Evolutionary conservation across 768 basidiomycete genomes (phyloP), one percentile per base, ranked within the genome.

Genomic region (Amanita phalloides): DNA sequence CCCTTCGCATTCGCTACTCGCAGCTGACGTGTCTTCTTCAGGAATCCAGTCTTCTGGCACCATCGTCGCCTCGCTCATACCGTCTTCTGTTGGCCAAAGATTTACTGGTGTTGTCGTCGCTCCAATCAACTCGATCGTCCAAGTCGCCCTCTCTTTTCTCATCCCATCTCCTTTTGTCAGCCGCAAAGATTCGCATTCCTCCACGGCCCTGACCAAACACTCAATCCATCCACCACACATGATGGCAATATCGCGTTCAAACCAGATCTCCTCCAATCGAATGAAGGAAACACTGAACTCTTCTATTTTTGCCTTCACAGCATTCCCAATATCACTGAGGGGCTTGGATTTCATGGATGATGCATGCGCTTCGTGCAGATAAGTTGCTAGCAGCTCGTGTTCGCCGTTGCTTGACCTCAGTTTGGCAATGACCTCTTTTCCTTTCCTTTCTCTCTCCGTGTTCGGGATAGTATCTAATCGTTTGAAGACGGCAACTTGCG

Each of bases 201-300:
- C 74, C 3, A 79, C 65, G 0, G 77, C 76, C 33, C 69, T 65
- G 0, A 78, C 60, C 23, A 83, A 61, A 13, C 75, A 54, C 55
- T 81, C 80, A n/a, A 82, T 68, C 74, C 76, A 79, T 0, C 82
- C 83, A 6, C 80, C 80, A 53, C 83, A 84, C 6, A 71, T 49
- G 2, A 65, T 56, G 0, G 75, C 62, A 45, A 84, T 64, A 0
- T 75, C 69, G 9, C 58, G 62, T 58, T 74, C 72, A 57, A 73
- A 76, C 76, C 76, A 79, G 10, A 76, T 55, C 63, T 76, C 67
- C 60, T 75, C 70, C 51, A 82, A 57, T 3, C 75, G 62, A 55
- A 81, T 70, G 53, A 73, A 68, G 1, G 62, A 62, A 53, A 81
- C 74, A 5, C 77, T 66, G 55, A 70, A 74, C 37, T 68, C 67